Evolutionary conservation across 768 basidiomycete species (phyloP).

Genomic region (Gelatoporia subvermispora): DNA sequence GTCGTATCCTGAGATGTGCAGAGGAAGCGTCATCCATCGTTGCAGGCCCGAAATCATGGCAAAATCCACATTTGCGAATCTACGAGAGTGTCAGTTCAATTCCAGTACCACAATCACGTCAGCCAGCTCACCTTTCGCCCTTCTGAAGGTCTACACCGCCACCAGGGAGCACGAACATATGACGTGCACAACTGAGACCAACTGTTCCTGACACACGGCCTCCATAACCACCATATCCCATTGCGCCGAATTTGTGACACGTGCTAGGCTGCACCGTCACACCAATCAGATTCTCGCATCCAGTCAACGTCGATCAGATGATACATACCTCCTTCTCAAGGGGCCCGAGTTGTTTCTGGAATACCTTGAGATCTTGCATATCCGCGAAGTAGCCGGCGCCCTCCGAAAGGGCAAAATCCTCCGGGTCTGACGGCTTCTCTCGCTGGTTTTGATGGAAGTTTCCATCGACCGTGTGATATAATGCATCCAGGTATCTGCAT

Average conservation of each 20-base stretch:
- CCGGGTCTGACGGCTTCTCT: slow-evolving; percentile 5
- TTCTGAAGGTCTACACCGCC: slow-evolving; percentile 13
- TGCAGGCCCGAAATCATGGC: slow-evolving; percentile 7
- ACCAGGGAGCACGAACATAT: slow-evolving; percentile 10
- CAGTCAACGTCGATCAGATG: not conserved
- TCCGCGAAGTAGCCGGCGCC: slow-evolving; percentile 11
- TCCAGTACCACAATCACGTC: too few species aligned
- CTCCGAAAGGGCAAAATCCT: slow-evolving; percentile 7
- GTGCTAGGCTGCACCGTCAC: slow-evolving; percentile 4
- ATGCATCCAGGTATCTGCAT: slow-evolving; percentile 7
- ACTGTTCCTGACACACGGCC: slow-evolving; percentile 11
- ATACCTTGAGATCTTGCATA: slow-evolving; percentile 3
- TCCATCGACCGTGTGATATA: slow-evolving; percentile 10
- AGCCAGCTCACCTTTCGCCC: slow-evolving; percentile 18
- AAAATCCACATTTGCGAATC: slow-evolving; percentile 10
- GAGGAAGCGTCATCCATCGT: slow-evolving; percentile 2
- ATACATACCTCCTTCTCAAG: slow-evolving; percentile 4
- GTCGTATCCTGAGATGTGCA: slow-evolving; percentile 18
- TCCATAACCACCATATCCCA: slow-evolving; percentile 7
- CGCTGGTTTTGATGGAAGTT: slow-evolving; percentile 10
- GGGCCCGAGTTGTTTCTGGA: not conserved
- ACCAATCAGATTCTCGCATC: not conserved
- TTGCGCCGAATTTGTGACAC: slow-evolving; percentile 13
- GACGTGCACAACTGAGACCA: slow-evolving; percentile 11
- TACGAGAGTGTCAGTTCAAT: not conserved